Percentiles rank a stretch among this genome's conserved stretches.
Conservation (phyloP, 768 basidiomycete genomes). For the Baorangia bicolor region DNA sequence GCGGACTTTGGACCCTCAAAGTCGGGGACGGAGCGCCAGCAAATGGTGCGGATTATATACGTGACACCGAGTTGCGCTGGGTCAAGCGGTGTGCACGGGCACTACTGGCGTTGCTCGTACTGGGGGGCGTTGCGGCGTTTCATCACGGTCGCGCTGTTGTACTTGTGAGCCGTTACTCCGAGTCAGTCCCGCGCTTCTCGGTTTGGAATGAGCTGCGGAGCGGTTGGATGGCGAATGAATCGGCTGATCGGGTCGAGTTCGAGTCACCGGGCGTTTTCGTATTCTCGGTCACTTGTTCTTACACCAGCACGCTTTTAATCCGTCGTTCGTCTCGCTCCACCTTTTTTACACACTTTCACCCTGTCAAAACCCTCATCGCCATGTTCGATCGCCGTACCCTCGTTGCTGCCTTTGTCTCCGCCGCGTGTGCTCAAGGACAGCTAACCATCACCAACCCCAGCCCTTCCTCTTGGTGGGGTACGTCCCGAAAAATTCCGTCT, state of each 20-base stretch:
- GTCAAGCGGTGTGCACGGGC: no score
- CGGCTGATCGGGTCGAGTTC: neutral
- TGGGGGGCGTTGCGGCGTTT: no score
- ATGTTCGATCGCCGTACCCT: constrained; percentile 36
- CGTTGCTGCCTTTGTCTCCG: constrained; percentile 39
- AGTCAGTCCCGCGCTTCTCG: no score
- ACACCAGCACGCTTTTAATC: constrained; percentile 2
- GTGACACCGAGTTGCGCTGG: no score
- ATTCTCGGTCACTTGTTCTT: constrained; percentile 12
- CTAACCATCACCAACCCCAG: constrained; percentile 48
- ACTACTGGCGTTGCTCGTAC: no score
- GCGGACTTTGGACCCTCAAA: no score
- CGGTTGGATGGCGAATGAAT: constrained; percentile 34
- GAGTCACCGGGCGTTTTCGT: neutral
- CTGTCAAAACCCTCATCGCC: constrained; percentile 5
- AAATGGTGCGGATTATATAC: no score
- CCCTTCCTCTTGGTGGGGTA: constrained; percentile 60
- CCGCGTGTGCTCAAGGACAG: constrained; percentile 37
- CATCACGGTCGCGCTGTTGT: no score
- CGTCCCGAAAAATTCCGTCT: constrained; percentile 23
- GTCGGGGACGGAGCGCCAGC: no score
- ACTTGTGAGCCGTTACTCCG: no score
- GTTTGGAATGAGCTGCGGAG: no score
- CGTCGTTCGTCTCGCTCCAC: constrained; percentile 27
- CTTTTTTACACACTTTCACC: constrained; percentile 13